phyloP scores from a whole-genome alignment of 2,329 filamentous ascomycete species.

The Aspergillus versicolor region DNA sequence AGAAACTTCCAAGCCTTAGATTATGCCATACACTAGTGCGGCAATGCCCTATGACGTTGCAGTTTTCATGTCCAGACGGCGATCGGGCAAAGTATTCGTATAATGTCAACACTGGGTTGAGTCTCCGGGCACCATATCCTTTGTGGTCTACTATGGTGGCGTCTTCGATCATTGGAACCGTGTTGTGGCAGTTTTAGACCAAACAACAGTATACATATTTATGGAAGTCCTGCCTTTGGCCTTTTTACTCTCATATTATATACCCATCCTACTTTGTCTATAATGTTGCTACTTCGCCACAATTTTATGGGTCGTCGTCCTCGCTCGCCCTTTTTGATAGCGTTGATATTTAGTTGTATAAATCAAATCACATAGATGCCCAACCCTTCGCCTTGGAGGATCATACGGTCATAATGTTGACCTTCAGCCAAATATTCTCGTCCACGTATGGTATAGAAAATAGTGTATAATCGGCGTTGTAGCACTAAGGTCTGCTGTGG shows the following conservation, averaged over 20 bases:
- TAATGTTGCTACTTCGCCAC: neutral
- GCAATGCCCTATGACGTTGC: conserved; percentile 74
- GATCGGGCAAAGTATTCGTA: conserved; percentile 53
- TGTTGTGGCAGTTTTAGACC: neutral
- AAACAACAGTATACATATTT: neutral
- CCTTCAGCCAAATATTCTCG: neutral
- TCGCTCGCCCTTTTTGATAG: neutral
- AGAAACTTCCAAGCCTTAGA: conserved; percentile 83
- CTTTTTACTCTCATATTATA: neutral
- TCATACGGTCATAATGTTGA: neutral
- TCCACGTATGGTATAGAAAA: neutral
- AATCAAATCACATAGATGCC: neutral
- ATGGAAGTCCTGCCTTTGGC: neutral
- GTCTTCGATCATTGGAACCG: neutral
- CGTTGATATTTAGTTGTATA: conserved; percentile 9
- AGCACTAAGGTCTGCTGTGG: neutral
- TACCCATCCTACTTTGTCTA: neutral
- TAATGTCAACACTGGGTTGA: conserved; percentile 28
- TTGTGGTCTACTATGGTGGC: neutral
- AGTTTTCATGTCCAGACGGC: conserved; percentile 70
- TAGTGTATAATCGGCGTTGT: neutral
- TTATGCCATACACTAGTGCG: conserved; percentile 83
- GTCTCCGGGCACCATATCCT: neutral
- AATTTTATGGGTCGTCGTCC: neutral
- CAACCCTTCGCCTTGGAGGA: neutral